Conservation (phyloP, 805 yeast genomes). For the Barnettozyma sp. region DNA sequence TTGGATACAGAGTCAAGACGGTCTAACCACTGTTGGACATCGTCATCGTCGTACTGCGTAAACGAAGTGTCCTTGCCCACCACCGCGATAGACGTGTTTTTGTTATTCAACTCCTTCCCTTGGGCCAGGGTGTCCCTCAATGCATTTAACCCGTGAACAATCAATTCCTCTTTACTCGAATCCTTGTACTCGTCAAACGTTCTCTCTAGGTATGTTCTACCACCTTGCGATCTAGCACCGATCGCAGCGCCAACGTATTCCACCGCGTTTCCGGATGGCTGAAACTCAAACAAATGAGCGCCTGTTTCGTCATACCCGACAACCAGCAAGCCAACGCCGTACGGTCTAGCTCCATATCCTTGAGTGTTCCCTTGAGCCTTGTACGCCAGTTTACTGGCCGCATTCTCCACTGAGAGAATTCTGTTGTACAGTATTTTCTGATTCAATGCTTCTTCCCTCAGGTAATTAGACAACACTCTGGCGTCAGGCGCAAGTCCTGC, state of each 20-base stretch:
- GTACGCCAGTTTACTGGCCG: conserved; percentile 83
- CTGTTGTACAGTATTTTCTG: conserved; percentile 80
- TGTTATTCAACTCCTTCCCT: conserved; percentile 80
- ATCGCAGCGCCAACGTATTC: conserved; percentile 93
- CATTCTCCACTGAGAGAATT: conserved; percentile 74
- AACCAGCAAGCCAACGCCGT: conserved; percentile 91
- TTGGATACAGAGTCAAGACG: conserved; percentile 60
- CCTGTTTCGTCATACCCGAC: conserved; percentile 93
- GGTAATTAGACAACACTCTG: conserved; percentile 79
- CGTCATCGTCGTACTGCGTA: conserved; percentile 74
- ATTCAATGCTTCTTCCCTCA: conserved; percentile 87
- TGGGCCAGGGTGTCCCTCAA: conserved; percentile 90
- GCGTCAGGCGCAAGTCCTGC: conserved; percentile 99
- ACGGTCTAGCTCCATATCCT: conserved; percentile 93
- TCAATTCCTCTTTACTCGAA: conserved; percentile 60
- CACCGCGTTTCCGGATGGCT: conserved; percentile 89
- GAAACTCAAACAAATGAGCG: conserved; percentile 89
- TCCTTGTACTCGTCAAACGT: conserved; percentile 62
- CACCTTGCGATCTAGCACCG: conserved; percentile 98
- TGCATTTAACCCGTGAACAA: conserved; percentile 82
- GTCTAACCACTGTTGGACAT: conserved; percentile 77
- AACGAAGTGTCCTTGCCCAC: conserved; percentile 81
- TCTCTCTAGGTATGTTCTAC: conserved; percentile 91
- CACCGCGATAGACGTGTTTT: conserved; percentile 85
- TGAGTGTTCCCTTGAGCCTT: conserved; percentile 97